These are phyloP conservation scores for Russula sp. DNA, from an alignment of 768 basidiomycete genomes.

Conservation along the genomic window DNA sequence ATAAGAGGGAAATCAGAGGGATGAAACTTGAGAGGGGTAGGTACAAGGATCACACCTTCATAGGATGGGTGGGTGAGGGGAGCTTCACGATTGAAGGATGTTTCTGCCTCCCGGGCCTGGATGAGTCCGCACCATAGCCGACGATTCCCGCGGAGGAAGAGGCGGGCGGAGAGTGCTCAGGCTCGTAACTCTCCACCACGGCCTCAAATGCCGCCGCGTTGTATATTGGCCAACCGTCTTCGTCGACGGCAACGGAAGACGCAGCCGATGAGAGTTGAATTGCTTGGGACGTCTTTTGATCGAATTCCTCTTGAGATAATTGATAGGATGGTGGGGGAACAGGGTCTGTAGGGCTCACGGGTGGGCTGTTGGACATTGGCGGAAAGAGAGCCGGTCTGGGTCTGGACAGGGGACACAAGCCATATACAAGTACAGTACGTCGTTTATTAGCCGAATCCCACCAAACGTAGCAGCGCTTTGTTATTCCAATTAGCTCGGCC, in stretches of 20 bases:
- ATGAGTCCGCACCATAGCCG: not conserved
- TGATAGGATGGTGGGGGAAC: slow-evolving; percentile 22
- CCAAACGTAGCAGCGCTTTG: too few species aligned
- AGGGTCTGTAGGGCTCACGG: not conserved
- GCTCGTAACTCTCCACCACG: slow-evolving; percentile 2
- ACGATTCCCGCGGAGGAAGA: slow-evolving; percentile 12
- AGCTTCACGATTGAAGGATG: not conserved
- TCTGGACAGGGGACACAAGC: not conserved
- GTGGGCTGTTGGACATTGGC: slow-evolving; percentile 3
- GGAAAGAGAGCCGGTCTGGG: not conserved
- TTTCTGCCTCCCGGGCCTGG: not conserved
- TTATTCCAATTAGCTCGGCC: too few species aligned
- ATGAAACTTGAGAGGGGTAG: not conserved
- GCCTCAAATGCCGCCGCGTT: slow-evolving; percentile 17
- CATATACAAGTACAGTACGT: not conserved
- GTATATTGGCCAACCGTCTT: slow-evolving; percentile 19
- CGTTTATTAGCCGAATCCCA: not conserved
- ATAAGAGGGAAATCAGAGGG: not conserved
- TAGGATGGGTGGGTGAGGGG: not conserved
- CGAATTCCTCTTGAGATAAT: slow-evolving; percentile 14
- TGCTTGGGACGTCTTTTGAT: slow-evolving; percentile 14
- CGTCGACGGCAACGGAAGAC: not conserved
- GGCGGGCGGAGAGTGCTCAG: not conserved
- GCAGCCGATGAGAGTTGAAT: slow-evolving; percentile 5
- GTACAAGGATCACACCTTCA: slow-evolving; percentile 9